These are phyloP conservation scores for Coemansia guatemalensis DNA, from an alignment of 192 early-diverging fungal genomes.

Conservation along the genomic window DNA sequence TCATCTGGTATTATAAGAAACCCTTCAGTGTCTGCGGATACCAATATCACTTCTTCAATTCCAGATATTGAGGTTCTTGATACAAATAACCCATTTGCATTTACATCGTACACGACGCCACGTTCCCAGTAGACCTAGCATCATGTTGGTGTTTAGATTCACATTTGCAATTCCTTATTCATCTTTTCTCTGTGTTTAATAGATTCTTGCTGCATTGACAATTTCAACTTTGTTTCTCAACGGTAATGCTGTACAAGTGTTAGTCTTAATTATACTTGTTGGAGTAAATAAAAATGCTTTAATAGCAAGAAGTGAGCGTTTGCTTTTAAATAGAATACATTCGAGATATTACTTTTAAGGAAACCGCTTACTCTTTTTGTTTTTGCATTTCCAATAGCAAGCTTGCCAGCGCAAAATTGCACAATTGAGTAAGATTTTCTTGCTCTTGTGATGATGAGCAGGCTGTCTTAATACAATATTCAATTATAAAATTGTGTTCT, in stretches of 20 bases:
- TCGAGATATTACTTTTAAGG: not conserved
- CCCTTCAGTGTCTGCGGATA: not conserved
- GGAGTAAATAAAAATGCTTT: not conserved
- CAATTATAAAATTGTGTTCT: not conserved
- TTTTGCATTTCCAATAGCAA: not conserved
- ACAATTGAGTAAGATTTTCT: not conserved
- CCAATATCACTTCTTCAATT: constrained; percentile 8
- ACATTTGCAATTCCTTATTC: not conserved
- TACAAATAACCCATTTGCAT: constrained; percentile 7
- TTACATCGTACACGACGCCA: constrained; percentile 5
- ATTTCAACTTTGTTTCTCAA: not conserved
- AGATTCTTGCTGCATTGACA: not conserved
- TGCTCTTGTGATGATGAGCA: not conserved
- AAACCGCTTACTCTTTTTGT: not conserved
- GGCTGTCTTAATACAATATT: not conserved
- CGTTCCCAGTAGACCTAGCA: constrained; percentile 10
- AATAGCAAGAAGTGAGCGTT: not conserved
- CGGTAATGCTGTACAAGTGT: not conserved
- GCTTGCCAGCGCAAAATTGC: not conserved
- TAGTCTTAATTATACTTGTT: not conserved
- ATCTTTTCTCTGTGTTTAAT: not conserved
- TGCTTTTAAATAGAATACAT: not conserved
- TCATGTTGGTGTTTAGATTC: not conserved
- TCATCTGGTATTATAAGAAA: not conserved
- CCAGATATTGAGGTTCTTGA: constrained; percentile 32